phyloP scores from a whole-genome alignment of 257 asterid genomes.

The Solanum tarijense region DNA sequence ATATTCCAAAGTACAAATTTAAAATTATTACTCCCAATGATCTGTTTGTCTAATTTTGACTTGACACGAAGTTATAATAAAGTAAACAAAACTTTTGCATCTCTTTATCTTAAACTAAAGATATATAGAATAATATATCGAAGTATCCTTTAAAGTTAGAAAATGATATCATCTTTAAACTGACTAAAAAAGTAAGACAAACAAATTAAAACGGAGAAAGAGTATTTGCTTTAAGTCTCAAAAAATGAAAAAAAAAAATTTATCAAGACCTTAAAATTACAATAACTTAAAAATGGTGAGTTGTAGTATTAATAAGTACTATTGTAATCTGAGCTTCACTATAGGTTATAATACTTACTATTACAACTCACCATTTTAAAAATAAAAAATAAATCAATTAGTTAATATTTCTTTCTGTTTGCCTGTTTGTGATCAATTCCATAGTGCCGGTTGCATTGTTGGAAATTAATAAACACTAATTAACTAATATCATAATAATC shows the following conservation, averaged over 20 bases:
- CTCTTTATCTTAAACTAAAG: background rate
- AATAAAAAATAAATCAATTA: background rate
- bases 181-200: background rate
- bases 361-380: background rate
- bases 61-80: background rate
- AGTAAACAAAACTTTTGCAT: too few relatives aligned
- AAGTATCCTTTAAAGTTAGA: background rate
- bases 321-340: background rate
- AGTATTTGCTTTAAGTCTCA: too few relatives aligned
- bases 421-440: background rate
- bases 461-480: background rate
- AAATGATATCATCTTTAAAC: background rate
- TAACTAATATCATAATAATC: background rate
- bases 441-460: slow-evolving; percentile 1
- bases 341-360: background rate
- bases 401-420: background rate
- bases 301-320: background rate
- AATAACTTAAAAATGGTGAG: background rate
- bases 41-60: accelerated
- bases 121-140: too few relatives aligned
- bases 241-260: too few relatives aligned
- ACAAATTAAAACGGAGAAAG: too few relatives aligned
- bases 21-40: background rate
- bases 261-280: background rate
- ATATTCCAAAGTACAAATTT: background rate